Percentiles rank a stretch among this genome's conserved stretches.
phyloP scores from a whole-genome alignment of 1,284 basidiomycete genomes.

The Trichosporon inkin region DNA sequence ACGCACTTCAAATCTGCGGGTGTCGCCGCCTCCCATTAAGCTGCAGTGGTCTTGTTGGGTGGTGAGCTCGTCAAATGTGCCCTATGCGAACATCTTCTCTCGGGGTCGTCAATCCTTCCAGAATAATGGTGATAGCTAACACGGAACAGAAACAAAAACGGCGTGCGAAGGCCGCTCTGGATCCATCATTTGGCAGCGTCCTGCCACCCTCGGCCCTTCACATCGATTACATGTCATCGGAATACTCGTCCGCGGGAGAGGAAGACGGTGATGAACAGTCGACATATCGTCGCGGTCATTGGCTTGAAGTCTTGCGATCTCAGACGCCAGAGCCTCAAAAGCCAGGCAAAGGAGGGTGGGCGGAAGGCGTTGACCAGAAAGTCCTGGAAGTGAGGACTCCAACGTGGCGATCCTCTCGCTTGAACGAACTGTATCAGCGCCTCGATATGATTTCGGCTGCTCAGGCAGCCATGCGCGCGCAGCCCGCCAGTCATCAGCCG shows the following conservation, averaged over 20 bases:
- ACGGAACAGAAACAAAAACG: constrained; percentile 47
- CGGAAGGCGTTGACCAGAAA: constrained; percentile 56
- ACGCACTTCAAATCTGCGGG: no score
- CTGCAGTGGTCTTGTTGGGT: no score
- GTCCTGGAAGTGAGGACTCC: constrained; percentile 66
- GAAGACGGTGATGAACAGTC: constrained; percentile 25
- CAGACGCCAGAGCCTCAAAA: constrained; percentile 33
- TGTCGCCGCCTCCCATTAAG: no score
- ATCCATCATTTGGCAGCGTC: constrained; percentile 25
- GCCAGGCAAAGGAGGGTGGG: constrained; percentile 63
- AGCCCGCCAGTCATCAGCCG: constrained; percentile 16
- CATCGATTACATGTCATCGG: constrained; percentile 50
- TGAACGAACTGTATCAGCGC: constrained; percentile 37
- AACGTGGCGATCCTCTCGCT: constrained; percentile 40
- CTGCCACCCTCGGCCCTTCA: constrained; percentile 36
- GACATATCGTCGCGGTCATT: constrained; percentile 11
- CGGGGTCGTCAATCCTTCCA: no score
- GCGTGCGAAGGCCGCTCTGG: constrained; percentile 34
- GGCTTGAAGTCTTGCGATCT: constrained; percentile 13
- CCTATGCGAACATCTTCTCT: no score
- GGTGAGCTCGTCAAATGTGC: no score
- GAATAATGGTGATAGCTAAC: no score
- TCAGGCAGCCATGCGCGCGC: constrained; percentile 25
- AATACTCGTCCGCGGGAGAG: constrained; percentile 48
- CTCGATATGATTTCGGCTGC: constrained; percentile 33